Conservation (phyloP, 805 yeast genomes). For the Clavispora asparagi region DNA sequence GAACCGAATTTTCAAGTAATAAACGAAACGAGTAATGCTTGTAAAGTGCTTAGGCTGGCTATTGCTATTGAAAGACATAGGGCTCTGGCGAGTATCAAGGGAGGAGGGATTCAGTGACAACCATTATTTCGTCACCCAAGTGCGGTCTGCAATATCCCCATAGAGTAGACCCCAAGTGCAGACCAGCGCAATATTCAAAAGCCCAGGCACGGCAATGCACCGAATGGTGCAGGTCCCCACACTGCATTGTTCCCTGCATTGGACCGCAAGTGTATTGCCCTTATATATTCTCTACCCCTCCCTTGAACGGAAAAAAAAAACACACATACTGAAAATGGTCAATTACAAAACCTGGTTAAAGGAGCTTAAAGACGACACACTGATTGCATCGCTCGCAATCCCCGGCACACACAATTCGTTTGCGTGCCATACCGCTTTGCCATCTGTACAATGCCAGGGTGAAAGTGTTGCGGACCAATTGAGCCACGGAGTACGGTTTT, state of each 20-base stretch:
- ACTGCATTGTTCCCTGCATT: not conserved
- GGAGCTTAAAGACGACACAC: constrained; percentile 46
- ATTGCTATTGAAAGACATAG: no score
- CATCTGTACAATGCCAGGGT: constrained; percentile 75
- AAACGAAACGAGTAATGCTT: no score
- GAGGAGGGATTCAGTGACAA: no score
- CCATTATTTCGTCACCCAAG: no score
- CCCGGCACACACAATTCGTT: constrained; percentile 89
- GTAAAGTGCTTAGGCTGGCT: no score
- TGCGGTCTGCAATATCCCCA: no score
- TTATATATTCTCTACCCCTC: not conserved
- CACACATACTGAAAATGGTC: constrained; percentile 24
- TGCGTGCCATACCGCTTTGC: constrained; percentile 65
- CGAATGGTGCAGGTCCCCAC: not conserved
- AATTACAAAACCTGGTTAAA: constrained; percentile 49
- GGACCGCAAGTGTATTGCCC: not conserved
- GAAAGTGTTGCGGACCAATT: constrained; percentile 56
- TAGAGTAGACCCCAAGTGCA: not conserved
- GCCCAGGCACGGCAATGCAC: constrained; percentile 1
- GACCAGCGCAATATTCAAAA: not conserved
- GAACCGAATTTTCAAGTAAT: no score
- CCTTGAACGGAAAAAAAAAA: no score
- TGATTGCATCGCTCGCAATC: constrained; percentile 50
- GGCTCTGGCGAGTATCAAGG: no score
- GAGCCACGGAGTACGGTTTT: constrained; percentile 67